phyloP scores from a whole-genome alignment of 2,329 filamentous ascomycete genomes.

The Aspergillus japonicus region DNA sequence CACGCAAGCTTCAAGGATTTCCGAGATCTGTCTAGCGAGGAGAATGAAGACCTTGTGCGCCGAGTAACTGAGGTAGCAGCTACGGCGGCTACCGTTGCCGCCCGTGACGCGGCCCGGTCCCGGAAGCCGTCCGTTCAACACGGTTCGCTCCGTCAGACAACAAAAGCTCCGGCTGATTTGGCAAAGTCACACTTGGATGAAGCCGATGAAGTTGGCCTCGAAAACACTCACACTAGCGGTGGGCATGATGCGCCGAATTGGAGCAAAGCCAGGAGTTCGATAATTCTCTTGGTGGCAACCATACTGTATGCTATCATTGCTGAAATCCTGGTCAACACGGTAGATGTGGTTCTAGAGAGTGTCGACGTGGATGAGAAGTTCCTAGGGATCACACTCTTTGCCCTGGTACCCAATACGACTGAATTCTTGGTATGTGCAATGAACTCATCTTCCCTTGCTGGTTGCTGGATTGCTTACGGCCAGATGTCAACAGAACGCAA shows the following conservation, averaged over 20 bases:
- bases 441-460: neutral
- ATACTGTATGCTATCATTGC: constrained; percentile 94
- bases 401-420: constrained; percentile 94
- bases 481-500: constrained; percentile 70
- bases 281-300: constrained; percentile 86
- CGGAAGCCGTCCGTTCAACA: constrained; percentile 51
- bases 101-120: constrained; percentile 66
- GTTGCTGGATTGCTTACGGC: neutral
- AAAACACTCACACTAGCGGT: constrained; percentile 53
- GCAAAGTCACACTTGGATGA: constrained; percentile 42
- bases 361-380: constrained; percentile 96
- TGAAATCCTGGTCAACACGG: constrained; percentile 93
- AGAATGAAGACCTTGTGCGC: constrained; percentile 76
- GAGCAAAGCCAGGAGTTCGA: constrained; percentile 84
- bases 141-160: constrained; percentile 28
- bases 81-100: constrained; percentile 82
- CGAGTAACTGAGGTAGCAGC: constrained; percentile 93
- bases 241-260: constrained; percentile 99
- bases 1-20: constrained; percentile 26
- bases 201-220: constrained; percentile 48
- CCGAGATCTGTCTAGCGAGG: constrained; percentile 73
- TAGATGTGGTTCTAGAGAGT: constrained; percentile 90
- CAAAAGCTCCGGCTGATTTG: constrained; percentile 39
- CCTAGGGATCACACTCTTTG: constrained; percentile 92
- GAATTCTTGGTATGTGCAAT: constrained; percentile 78